A percentile compares a stretch with the other conserved stretches of the same genome.
Evolutionary conservation across 495 filamentous ascomycete genomes (phyloP).

Genomic region (Cudoniella acicularis): DNA sequence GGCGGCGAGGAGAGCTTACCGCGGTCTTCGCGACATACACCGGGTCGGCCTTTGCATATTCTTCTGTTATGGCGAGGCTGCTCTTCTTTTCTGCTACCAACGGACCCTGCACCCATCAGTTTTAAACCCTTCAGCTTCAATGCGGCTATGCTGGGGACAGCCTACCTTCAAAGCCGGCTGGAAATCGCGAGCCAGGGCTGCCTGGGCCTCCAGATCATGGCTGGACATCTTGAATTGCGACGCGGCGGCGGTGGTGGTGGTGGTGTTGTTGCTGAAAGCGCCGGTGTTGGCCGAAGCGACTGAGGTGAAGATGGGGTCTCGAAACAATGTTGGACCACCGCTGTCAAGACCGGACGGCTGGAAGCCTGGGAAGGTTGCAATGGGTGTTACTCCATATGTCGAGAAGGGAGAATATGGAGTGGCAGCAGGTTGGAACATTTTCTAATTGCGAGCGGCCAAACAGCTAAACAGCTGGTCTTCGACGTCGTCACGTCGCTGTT

Average conservation of each 20-base stretch:
- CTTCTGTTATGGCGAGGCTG: slow-evolving; percentile 72
- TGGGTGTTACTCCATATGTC: slow-evolving; percentile 20
- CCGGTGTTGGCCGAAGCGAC: slow-evolving; percentile 36
- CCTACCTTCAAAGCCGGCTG: slow-evolving; percentile 63
- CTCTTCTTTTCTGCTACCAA: slow-evolving; percentile 75
- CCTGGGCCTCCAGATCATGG: slow-evolving; percentile 38
- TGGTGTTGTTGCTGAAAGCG: slow-evolving; percentile 27
- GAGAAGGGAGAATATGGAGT: slow-evolving; percentile 37
- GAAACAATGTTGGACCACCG: slow-evolving; percentile 26
- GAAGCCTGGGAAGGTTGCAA: slow-evolving; percentile 9
- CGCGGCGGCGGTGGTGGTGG: slow-evolving; percentile 30
- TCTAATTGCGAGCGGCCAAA: background rate
- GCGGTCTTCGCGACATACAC: slow-evolving; percentile 79
- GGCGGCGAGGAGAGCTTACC: slow-evolving; percentile 47
- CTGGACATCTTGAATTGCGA: slow-evolving; percentile 28
- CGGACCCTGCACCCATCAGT: slow-evolving; percentile 60
- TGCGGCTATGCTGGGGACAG: slow-evolving; percentile 8
- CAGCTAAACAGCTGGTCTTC: too few species aligned
- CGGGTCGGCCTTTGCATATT: slow-evolving; percentile 90
- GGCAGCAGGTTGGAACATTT: slow-evolving; percentile 53
- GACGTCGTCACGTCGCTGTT: background rate
- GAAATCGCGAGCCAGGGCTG: slow-evolving; percentile 57
- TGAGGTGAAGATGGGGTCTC: slow-evolving; percentile 40
- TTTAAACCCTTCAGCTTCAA: slow-evolving; percentile 7
- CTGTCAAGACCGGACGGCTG: slow-evolving; percentile 8